Conservation (phyloP, 108 stramenopile species). For the Heterococcus sp. region DNA sequence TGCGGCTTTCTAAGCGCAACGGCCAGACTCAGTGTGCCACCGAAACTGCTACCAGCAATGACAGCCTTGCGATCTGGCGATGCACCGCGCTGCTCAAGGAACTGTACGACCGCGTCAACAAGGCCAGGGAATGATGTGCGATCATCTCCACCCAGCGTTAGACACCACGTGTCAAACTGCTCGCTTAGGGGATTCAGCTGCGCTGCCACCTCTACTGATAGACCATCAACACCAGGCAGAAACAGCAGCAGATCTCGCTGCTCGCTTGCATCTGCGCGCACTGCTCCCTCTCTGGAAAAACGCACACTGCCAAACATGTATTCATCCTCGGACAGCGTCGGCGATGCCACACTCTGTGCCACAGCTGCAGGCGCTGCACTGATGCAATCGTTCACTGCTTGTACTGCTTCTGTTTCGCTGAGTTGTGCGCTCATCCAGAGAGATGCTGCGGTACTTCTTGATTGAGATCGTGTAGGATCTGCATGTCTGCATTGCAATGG, state of each 20-base stretch:
- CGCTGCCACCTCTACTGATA: constrained; percentile 1
- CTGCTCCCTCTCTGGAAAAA: neutral
- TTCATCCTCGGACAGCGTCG: neutral
- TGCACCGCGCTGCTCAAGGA: neutral
- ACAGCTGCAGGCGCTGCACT: neutral
- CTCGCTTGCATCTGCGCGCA: neutral
- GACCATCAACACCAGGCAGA: constrained; percentile 3
- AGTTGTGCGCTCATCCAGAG: too few relatives aligned
- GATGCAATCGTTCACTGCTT: too few relatives aligned
- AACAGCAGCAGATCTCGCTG: constrained; percentile 8
- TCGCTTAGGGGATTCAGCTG: neutral
- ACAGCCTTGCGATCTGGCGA: neutral
- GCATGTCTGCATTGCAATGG: too few relatives aligned
- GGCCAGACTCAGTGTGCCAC: neutral
- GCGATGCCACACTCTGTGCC: neutral
- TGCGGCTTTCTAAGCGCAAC: neutral
- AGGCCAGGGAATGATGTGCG: neutral
- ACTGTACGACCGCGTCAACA: neutral
- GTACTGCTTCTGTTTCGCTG: too few relatives aligned
- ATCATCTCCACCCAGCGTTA: neutral
- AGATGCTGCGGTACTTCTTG: too few relatives aligned
- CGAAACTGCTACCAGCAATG: constrained; percentile 5
- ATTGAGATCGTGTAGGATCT: too few relatives aligned
- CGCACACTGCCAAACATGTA: neutral
- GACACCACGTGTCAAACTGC: constrained; percentile 6